phyloP scores from a whole-genome alignment of 345 rosid genomes.

The Eucalyptus curtisii region DNA sequence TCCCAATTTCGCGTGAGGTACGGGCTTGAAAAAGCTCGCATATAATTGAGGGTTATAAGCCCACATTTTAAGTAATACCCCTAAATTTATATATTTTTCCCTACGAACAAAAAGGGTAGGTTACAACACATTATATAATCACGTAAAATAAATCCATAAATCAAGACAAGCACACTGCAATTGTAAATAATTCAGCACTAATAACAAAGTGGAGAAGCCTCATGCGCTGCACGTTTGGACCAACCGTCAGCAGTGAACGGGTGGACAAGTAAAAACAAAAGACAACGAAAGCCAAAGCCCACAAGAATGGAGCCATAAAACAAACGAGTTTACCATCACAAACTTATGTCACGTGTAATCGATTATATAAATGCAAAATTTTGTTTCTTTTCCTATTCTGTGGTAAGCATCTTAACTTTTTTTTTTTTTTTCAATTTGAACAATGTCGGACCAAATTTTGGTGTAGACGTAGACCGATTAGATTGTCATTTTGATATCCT shows the following conservation, averaged over 20 bases:
- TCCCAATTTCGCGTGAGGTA: rapidly evolving
- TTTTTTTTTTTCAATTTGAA: rapidly evolving
- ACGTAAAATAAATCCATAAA: too few species aligned
- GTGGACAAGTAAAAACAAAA: background rate
- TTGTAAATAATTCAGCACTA: too few species aligned
- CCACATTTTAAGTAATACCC: rapidly evolving
- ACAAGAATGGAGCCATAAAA: background rate
- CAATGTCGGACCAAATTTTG: rapidly evolving
- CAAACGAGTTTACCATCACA: background rate
- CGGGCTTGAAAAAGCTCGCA: rapidly evolving
- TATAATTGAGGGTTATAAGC: too few species aligned
- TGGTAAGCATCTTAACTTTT: background rate
- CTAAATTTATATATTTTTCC: too few species aligned
- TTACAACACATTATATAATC: too few species aligned
- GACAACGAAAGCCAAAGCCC: background rate
- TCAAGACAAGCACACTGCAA: too few species aligned
- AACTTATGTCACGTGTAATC: background rate
- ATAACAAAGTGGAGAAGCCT: too few species aligned
- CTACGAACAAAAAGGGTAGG: rapidly evolving
- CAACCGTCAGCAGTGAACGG: background rate
- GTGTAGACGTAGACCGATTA: too few species aligned
- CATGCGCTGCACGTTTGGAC: too few species aligned
- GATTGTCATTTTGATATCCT: too few species aligned
- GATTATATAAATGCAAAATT: too few species aligned
- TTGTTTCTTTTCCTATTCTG: rapidly evolving